These are phyloP conservation scores for Barbatosphaeria neglecta DNA, from an alignment of 495 filamentous ascomycete species.

Conservation along the genomic window DNA sequence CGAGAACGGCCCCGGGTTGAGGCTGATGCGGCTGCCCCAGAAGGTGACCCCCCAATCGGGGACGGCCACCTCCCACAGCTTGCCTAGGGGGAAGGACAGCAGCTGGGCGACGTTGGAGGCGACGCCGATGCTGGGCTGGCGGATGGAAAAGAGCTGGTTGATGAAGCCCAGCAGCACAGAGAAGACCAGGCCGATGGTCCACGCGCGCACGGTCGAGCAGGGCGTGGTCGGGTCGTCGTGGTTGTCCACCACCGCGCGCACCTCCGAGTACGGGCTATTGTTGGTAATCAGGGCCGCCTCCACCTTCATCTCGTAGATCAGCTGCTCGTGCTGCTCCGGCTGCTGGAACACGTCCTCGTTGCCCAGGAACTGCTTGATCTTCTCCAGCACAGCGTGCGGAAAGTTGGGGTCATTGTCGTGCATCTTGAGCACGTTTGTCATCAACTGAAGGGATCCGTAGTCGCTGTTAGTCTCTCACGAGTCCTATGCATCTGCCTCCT, in stretches of 20 bases:
- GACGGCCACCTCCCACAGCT: conserved; percentile 17
- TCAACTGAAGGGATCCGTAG: conserved; percentile 6
- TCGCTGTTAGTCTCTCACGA: no score
- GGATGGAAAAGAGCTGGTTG: conserved; percentile 28
- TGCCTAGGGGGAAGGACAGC: conserved; percentile 24
- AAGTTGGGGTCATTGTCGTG: conserved; percentile 28
- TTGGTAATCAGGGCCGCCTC: conserved; percentile 28
- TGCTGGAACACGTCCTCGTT: conserved; percentile 13
- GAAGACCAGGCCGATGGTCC: conserved; percentile 23
- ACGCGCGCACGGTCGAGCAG: conserved; percentile 21
- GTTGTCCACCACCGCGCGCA: conserved; percentile 35
- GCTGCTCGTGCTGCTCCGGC: conserved; percentile 15
- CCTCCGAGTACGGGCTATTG: conserved; percentile 34
- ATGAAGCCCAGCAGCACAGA: conserved; percentile 18
- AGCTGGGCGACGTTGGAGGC: conserved; percentile 23
- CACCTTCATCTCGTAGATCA: conserved; percentile 29
- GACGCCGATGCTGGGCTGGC: conserved; percentile 19
- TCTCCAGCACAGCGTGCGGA: conserved; percentile 16
- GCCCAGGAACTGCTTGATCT: conserved; percentile 21
- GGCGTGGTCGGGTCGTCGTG: conserved; percentile 23
- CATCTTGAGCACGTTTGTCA: conserved; percentile 19
- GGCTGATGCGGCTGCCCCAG: conserved; percentile 17
- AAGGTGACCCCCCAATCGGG: conserved; percentile 26
- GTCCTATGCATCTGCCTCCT: not conserved
- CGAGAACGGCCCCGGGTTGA: conserved; percentile 38